Evolutionary conservation across 306 rosid genomes (phyloP), one percentile per base, ranked within the genome.

Genomic region (Ormosia semicastrata): DNA sequence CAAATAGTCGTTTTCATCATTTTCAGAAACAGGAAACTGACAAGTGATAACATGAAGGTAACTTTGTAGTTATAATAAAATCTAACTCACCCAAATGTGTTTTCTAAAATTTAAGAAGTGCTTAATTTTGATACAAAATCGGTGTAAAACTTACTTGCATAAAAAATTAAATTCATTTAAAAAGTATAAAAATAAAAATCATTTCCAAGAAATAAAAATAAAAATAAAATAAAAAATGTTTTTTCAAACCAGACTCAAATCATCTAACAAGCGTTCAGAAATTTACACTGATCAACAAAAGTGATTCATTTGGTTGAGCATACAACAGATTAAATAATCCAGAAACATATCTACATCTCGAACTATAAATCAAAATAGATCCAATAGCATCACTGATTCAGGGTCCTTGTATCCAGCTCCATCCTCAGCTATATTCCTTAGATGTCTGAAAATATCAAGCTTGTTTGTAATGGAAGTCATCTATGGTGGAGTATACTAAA

Each of bases 401-500:
- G 29, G 66, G 72, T 66, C 77, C 49, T 66, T 8, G 54, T 57
- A 46, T 75, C 64, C 36, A 83, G 57, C 79, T 75, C 36, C 3
- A 29, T 50, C 73, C 53, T 18, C 66, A 24, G 34, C 40, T 54
- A 63, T 65, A 75, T 15, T 33, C 6, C 3, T 64, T 40, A 8
- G 44, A 46, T 41, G 39, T 44, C 54, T 59, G 47, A 33, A 87
- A 50, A 58, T 78, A 77, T 87, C 88, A 86, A 77, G 94, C 93
- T 76, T 86, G 85, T 84, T 95, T 95, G 91, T 82, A 95, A 78
- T 95, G 99, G 86, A 77, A 86, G 73, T 95, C 99, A 75, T 95
- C 99, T 14, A 88, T 88, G 67, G 99, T 95, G 73, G 98, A 92
- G 89, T 93, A 95, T 60, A 93, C 86, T 30, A 86, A 18, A 70